Evolutionary conservation across 192 early-diverging fungal species (phyloP).

Genomic region (Coemansia sp.): DNA sequence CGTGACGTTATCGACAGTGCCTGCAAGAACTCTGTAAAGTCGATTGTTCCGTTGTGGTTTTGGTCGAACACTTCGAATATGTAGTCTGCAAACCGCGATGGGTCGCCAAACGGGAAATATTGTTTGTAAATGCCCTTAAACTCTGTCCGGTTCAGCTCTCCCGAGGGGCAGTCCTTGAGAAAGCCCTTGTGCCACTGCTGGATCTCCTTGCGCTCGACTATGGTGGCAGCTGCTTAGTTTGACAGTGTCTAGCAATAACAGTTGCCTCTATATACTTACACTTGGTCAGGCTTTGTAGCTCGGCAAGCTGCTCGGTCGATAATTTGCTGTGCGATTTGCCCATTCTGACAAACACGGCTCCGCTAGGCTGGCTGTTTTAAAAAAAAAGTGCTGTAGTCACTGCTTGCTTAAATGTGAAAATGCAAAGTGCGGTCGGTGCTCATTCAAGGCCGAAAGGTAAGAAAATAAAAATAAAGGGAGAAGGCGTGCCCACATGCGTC

Average conservation of each 20-base stretch:
- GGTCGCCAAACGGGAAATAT: slow-evolving; percentile 96
- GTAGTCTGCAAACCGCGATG: slow-evolving; percentile 82
- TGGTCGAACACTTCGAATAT: slow-evolving; percentile 90
- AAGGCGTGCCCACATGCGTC: neutral
- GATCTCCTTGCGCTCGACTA: slow-evolving; percentile 88
- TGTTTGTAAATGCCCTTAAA: slow-evolving; percentile 94
- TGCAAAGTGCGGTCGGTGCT: slow-evolving; percentile 1
- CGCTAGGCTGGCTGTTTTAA: no score
- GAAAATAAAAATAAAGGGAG: neutral
- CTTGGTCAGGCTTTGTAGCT: slow-evolving; percentile 76
- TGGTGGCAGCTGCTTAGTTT: neutral
- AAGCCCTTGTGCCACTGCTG: slow-evolving; percentile 98
- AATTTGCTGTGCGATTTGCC: slow-evolving; percentile 86
- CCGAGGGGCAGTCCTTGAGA: slow-evolving; percentile 86
- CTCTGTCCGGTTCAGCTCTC: slow-evolving; percentile 76
- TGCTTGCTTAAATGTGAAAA: neutral
- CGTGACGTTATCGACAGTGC: slow-evolving; percentile 83
- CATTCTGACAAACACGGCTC: slow-evolving; percentile 48
- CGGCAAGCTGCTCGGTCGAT: slow-evolving; percentile 69
- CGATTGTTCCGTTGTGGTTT: slow-evolving; percentile 85
- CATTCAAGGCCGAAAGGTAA: slow-evolving; percentile 7
- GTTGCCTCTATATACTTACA: slow-evolving; percentile 57
- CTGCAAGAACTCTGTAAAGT: slow-evolving; percentile 89
- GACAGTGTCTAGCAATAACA: no score
- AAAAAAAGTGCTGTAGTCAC: no score